Evolutionary conservation across 495 filamentous ascomycete species (phyloP), one percentile per base, ranked within the genome.

Genomic region (Cercophora samala): DNA sequence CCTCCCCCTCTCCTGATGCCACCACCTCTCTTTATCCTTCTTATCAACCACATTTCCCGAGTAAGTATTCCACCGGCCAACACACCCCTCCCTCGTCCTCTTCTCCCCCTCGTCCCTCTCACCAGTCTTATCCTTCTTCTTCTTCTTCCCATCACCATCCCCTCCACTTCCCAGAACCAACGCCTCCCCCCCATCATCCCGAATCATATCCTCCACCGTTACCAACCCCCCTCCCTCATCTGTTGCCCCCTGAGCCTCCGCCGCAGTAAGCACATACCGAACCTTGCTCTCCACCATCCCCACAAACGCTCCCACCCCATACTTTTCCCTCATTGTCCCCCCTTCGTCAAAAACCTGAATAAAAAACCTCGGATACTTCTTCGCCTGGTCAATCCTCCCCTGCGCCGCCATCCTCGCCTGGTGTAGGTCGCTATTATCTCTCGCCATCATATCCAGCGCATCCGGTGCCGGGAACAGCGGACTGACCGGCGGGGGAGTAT

Each of bases 201-300:
- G 72, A 3, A 83, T 66, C 64, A 89, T 65, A 64, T 88, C 86
- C 11, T 72, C 73, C 56, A 88, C 77, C n/a, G 80, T 77, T 1
- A 88, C 76, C 51, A 90, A 71, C 4, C 84, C 85, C 54, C 82
- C 82, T 15, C 76, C 75, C 65, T 85, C 83, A 58, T 89, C 85
- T 19, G 76, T 79, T 23, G 84, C 88, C 11, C 82, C 83, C 0
- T 2, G 55, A 1, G 5, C 37, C 25, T 81, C 70, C 66, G 91
- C 88, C 1, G 88, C 83, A 55, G 79, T 72, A 17, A 92, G 73
- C 15, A 75, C 78, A 65, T 91, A 92, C n/a, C 68, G 64, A 24
- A 92, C 85, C 63, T 75, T 73, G n/a, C 80, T 84, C 60, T 79
- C 82, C 46, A 86, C 74, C 5, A 75, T 74, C 11, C 89, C 89